These are phyloP conservation scores for Aspergillus affinis DNA, from an alignment of 495 filamentous ascomycete genomes.

Conservation along the genomic window DNA sequence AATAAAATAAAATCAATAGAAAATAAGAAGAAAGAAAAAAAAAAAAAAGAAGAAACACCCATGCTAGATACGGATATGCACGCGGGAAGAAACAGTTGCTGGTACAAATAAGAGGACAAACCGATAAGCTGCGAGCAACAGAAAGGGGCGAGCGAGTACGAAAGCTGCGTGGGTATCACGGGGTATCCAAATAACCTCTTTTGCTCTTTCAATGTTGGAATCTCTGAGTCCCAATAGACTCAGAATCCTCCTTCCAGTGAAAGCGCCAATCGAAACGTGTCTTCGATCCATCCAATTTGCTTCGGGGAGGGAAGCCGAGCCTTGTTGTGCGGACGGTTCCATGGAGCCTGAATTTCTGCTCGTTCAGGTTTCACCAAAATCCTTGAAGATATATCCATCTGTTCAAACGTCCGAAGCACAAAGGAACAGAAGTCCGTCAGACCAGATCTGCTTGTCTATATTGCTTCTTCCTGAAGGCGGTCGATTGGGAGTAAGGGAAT, in stretches of 20 bases:
- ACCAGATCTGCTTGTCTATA: conserved; percentile 16
- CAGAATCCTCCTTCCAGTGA: conserved; percentile 26
- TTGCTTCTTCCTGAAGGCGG: conserved; percentile 3
- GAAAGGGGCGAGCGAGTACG: conserved; percentile 24
- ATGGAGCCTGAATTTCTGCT: not conserved
- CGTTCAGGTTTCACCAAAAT: not conserved
- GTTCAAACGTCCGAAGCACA: conserved; percentile 13
- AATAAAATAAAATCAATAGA: conserved; percentile 17
- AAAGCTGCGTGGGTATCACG: conserved; percentile 48
- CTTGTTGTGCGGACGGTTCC: conserved; percentile 2
- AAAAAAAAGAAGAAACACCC: conserved; percentile 30
- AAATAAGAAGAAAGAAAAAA: conserved; percentile 27
- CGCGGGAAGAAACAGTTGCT: conserved; percentile 23
- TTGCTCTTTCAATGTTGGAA: conserved; percentile 35
- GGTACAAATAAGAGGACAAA: conserved; percentile 29
- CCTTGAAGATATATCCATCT: conserved; percentile 14
- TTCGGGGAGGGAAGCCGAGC: conserved; percentile 5
- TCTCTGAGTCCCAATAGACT: conserved; percentile 23
- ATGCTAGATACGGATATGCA: conserved; percentile 38
- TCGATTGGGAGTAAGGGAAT: not conserved
- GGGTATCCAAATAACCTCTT: conserved; percentile 45
- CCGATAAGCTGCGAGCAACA: conserved; percentile 41
- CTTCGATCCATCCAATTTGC: conserved; percentile 20
- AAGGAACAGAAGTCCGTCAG: conserved; percentile 12
- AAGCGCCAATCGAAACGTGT: conserved; percentile 17